Conservation (phyloP, 2,329 filamentous ascomycete genomes). For the Calonectria honghensis region DNA sequence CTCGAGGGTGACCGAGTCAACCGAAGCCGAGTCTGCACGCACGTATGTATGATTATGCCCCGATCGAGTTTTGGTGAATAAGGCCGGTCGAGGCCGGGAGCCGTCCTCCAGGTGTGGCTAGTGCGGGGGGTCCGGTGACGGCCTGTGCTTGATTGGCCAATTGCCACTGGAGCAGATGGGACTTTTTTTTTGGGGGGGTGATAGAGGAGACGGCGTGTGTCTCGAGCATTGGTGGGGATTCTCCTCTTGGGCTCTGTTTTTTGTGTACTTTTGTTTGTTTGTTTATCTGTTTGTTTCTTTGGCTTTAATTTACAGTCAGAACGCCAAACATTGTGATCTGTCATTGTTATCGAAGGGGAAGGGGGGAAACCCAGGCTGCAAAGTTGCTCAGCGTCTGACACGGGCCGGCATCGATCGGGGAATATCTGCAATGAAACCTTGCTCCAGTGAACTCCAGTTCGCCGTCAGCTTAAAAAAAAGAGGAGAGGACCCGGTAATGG, state of each 20-base stretch:
- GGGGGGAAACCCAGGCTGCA: background rate
- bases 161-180: background rate
- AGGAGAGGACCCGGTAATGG: background rate
- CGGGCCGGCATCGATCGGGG: background rate
- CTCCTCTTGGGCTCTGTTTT: background rate
- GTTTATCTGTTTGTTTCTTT: background rate
- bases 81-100: constrained; percentile 27
- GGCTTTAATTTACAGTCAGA: background rate
- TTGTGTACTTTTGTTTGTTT: background rate
- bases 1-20: background rate
- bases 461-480: background rate
- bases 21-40: background rate
- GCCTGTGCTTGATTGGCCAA: constrained; percentile 32
- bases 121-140: constrained; percentile 38
- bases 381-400: background rate
- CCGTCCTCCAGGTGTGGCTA: background rate
- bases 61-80: constrained; percentile 20
- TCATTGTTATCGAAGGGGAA: background rate
- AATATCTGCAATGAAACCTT: constrained; percentile 15
- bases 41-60: constrained; percentile 15
- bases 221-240: background rate
- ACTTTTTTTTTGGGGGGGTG: background rate
- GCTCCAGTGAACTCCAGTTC: background rate
- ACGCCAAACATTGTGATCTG: background rate
- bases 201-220: background rate